Evolutionary conservation across 2,329 filamentous ascomycete genomes (phyloP), one percentile per base, ranked within the genome.

Genomic region (Diplodia sapinea): DNA sequence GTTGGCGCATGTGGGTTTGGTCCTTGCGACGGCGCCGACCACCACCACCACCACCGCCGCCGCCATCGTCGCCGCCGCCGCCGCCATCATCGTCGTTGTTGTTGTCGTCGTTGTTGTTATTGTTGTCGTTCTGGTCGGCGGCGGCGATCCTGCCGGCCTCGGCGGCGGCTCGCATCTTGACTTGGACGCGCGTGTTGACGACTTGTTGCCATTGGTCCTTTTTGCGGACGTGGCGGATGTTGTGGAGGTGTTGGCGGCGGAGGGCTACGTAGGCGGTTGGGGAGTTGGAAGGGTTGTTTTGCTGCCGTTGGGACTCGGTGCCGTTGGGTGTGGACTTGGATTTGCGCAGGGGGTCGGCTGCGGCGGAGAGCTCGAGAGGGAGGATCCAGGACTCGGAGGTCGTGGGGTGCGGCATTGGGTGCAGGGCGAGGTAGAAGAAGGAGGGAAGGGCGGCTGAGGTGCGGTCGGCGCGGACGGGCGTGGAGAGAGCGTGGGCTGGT

Each of bases 341-440:
- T 57, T 52, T 49, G 23, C 40, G 36, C n/a, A 8, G 15, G 50
- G 38, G 57, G 2, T 50, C 50, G 11, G 54, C 49, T 26, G 31
- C 26, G 12, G 36, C n/a, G 50, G 47, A n/a, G 55, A 40, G 40
- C 50, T 11, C 70, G 50, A 73, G 79, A 0, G 88, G 89, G 17
- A 88, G 79, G 75, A 84, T 86, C 86, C 87, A 91, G 0, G 84
- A 79, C 2, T 79, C 72, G 0, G 76, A 73, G 0, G 85, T 86
- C 11, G 82, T 78, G 0, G 88, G 88, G 66, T 90, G 84, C 0
- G 79, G 73, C 13, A 88, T 79, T 1, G 88, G 73, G 33, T 84
- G 82, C 69, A 92, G 88, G 38, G 86, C 81, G 66, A 90, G 85
- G 4, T 92, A 79, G 74, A 92, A 90, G 72, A 84, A 87, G 15